A percentile compares a stretch with the other conserved stretches of the same genome.
These are phyloP conservation scores for Phytophthora lateralis DNA, from an alignment of 352 stramenopile genomes.

Conservation along the genomic window DNA sequence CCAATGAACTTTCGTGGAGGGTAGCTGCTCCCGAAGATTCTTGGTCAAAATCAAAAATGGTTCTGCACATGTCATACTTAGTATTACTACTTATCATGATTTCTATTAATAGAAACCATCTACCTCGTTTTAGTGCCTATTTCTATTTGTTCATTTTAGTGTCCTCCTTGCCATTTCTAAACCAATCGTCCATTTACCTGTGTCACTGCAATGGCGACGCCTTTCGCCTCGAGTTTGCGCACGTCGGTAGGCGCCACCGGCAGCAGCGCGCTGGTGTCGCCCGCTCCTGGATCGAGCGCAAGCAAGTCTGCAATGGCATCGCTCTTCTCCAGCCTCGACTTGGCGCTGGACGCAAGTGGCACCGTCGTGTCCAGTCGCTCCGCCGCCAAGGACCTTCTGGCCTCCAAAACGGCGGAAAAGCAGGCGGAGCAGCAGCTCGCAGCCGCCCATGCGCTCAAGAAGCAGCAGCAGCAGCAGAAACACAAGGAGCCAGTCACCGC, in stretches of 20 bases:
- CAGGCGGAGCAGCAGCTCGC: conserved; percentile 38
- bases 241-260: conserved; percentile 26
- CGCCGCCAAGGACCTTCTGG: conserved; percentile 58
- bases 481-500: conserved; percentile 46
- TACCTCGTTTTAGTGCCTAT: no score
- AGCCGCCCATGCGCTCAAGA: conserved; percentile 35
- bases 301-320: conserved; percentile 51
- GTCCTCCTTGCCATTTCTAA: neutral
- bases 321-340: conserved; percentile 59
- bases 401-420: conserved; percentile 50
- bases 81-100: no score
- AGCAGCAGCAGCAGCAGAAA: conserved; percentile 38
- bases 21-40: no score
- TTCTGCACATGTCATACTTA: no score
- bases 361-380: conserved; percentile 30
- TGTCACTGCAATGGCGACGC: conserved; percentile 17
- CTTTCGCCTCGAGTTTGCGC: conserved; percentile 55
- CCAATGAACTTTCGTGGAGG: no score
- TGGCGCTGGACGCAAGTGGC: conserved; percentile 45
- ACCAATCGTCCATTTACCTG: neutral
- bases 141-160: neutral
- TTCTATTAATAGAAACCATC: no score
- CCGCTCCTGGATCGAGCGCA: conserved; percentile 4
- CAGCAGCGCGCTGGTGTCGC: conserved; percentile 6
- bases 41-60: no score